A percentile compares a stretch with the other conserved stretches of the same genome.
phyloP scores from a whole-genome alignment of 495 filamentous ascomycete species.

The Aspergillus bertholletiae region DNA sequence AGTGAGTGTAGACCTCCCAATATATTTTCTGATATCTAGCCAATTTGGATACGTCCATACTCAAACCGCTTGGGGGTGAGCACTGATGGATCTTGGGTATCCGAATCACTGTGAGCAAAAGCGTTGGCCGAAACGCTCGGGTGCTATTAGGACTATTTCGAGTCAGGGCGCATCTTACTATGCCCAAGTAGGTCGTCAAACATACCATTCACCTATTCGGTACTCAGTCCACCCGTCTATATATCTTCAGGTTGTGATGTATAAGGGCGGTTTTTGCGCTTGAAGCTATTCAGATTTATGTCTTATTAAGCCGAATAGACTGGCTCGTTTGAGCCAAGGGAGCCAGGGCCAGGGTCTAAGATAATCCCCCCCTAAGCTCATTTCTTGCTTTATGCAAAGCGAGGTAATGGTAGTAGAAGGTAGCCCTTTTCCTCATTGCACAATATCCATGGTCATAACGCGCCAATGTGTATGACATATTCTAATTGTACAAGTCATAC shows the following conservation, averaged over 20 bases:
- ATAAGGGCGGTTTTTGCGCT: neutral
- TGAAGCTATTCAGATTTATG: neutral
- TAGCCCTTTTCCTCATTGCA: too few species aligned
- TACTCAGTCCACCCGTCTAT: neutral
- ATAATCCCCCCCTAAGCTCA: too few species aligned
- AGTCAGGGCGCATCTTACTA: neutral
- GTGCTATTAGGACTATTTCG: neutral
- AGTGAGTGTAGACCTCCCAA: neutral
- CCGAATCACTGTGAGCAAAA: neutral
- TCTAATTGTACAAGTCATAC: neutral
- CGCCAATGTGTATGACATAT: too few species aligned
- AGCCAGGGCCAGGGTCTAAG: too few species aligned
- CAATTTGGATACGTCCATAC: neutral
- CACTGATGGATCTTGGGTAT: neutral
- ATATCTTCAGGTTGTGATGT: neutral
- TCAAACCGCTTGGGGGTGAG: neutral
- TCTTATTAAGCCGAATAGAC: too few species aligned
- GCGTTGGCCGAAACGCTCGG: neutral
- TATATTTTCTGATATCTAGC: neutral
- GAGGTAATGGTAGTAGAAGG: too few species aligned
- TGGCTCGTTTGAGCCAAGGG: too few species aligned
- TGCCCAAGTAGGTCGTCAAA: neutral
- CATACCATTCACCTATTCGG: neutral
- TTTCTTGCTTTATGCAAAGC: too few species aligned
- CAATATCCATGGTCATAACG: too few species aligned